phyloP scores from a whole-genome alignment of 2,329 filamentous ascomycete species.

The Aaosphaeria pasadenensis region DNA sequence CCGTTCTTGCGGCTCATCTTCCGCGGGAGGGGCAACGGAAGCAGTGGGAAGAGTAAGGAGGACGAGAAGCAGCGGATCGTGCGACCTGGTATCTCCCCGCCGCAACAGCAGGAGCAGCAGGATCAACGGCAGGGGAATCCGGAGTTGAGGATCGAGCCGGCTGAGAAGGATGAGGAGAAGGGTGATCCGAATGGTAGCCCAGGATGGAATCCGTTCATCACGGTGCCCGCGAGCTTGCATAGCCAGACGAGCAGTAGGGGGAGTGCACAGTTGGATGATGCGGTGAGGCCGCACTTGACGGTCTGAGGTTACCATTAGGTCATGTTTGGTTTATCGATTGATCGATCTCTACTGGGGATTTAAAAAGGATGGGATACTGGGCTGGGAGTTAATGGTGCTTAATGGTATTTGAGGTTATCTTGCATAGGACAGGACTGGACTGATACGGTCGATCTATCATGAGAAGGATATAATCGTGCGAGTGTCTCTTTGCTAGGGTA shows the following conservation, averaged over 20 bases:
- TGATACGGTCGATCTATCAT: no score
- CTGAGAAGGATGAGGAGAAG: not conserved
- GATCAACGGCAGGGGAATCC: not conserved
- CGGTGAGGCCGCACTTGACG: conserved; percentile 8
- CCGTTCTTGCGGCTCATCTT: conserved; percentile 45
- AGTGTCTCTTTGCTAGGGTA: no score
- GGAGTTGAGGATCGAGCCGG: not conserved
- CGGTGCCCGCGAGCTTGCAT: conserved; percentile 28
- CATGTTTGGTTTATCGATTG: no score
- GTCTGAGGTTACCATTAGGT: conserved; percentile 8
- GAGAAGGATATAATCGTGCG: no score
- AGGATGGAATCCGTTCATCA: conserved; percentile 32
- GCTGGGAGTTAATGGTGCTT: no score
- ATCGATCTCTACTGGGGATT: no score
- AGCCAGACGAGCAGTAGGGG: conserved; percentile 14
- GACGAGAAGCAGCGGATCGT: not conserved
- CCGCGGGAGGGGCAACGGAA: conserved; percentile 11
- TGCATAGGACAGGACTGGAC: no score
- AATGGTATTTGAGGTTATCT: no score
- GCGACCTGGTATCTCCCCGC: not conserved
- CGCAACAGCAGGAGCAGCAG: not conserved
- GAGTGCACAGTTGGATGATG: conserved; percentile 12
- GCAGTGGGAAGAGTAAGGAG: not conserved
- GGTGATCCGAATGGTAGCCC: conserved; percentile 11
- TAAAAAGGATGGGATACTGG: no score